Base-by-base conservation (phyloP, 805 yeast genomes). In the Ogataea ramenticola region DNA sequence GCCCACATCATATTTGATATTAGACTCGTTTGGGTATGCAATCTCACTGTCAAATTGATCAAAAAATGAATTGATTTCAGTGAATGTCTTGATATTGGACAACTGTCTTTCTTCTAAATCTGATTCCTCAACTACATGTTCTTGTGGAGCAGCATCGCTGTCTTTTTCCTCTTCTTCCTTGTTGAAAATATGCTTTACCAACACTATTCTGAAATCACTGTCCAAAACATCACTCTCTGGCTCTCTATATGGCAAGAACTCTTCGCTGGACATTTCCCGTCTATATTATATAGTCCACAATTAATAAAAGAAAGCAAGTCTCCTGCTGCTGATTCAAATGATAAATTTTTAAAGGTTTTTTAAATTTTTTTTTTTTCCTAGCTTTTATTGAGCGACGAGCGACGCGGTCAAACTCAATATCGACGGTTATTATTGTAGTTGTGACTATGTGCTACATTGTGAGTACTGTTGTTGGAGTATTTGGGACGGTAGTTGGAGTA, bases 1-100 rank as follows among this genome's bases (percentile, higher is more conserved):
- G 4, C 82, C 81, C 2, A 76, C 80, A 48, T 77, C 82, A 51
- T 77, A 77, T 53, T 76, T 75, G 49, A 77, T 68, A 46, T 70
- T 67, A 4, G 70, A 74, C 47, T 75, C 77, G 49, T 77, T 77
- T 3, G 81, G 82, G 36, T 70, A 64, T 9, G 81, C 79, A 15
- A 77, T 65, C 21, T 58, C 56, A 34, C 64, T 71, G 53, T 77
- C 82, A 50, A 77, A 77, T 33, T 56, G 54, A 50, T 77, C 80
- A 49, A 77, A 77, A 48, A 77, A 75, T 29, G 53, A 59, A 52
- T 77, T 76, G 53, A 76, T 70, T 36, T 67, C 71, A 15, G 67
- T 71, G 50, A 73, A 66, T 17, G 72, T 69, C 49, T 68, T 71
- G 35, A 77, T 65, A 19, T 64, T 62, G 46, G 67, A 69, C 51